Evolutionary conservation across 495 filamentous ascomycete genomes (phyloP), one percentile per base, ranked within the genome.

Genomic region (Penicillium odoratum): DNA sequence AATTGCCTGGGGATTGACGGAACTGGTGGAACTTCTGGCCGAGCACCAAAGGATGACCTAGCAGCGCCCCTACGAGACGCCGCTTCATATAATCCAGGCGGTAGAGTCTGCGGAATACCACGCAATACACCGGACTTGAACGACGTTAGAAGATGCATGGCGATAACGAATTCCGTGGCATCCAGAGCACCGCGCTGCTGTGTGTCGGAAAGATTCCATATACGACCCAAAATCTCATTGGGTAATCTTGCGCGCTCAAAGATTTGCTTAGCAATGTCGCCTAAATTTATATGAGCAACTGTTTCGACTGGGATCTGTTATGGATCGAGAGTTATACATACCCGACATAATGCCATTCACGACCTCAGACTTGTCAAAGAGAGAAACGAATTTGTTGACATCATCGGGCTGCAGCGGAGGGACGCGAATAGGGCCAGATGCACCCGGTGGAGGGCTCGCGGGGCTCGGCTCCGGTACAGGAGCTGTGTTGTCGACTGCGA

Each of bases 121-220:
- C 87, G 84, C 71, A 98, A 79, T 7, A 83, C 79, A 28, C 93
- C 90, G 25, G 85, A 89, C 76, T 93, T 96, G 70, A 86, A 92
- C 7, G 93, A 97, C 5, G 90, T 90, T 51, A 98, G 78, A 30
- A 98, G 81, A 75, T 98, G 94, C 94, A 98, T 98, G 10, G 95
- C 93, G 63, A 98, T 94, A 64, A 97, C 88, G 70, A 98, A 98
- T 58, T 98, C 94, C 11, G 92, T 93, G 62, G 85, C 78, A 59
- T 90, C 89, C n/a, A 98, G 83, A 34, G 86, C 86, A 28, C 94
- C 95, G 51, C 92, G 85, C 69, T 96, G 91, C 68, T 97, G 90
- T 1, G 89, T 92, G 72, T 98, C 94, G 9, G 92, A 87, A 48
- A 98, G 81, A 64, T 88, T 91, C 94, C 94, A 98, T 70, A 98